Evolutionary conservation across 225 moss, liverwort and hornwort species (phyloP), one percentile per base, ranked within the genome.

Genomic region (Takakia lepidozioides): DNA sequence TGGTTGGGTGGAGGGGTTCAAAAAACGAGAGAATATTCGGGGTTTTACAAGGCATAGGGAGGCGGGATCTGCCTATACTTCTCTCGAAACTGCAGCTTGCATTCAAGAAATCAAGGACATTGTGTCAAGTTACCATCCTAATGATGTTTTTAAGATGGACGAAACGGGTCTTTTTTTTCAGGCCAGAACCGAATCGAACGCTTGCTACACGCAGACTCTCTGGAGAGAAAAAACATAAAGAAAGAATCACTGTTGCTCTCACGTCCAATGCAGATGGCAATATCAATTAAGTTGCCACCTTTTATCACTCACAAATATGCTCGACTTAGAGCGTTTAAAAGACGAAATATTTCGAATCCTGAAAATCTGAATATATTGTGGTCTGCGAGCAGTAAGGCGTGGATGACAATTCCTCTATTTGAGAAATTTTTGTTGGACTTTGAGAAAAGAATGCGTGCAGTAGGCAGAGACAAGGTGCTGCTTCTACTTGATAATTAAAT

Each of bases 221-320:
- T 23, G 49, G 19, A 25, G 8, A 53, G 15, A 63, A 62, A 44
- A 48, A 58, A 38, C 11, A 39, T 10, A 38, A 67, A 6, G 64
- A 60, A 29, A 73, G 58, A 29, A 48, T 73, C 24, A 50, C 54
- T 6, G 62, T 72, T 18, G 58, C 27, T 15, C 53, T 73, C 27
- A 73, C 62, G 4, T 40, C 62, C 14, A 73, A 73, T 53, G 49
- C 62, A 49, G 67, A 73, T 55, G 72, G 67, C 46, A 61, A n/a
- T n/a, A n/a, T n/a, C 61, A 29, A 42, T 57, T 15, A 72, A 62
- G 30, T 57, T 72, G 27, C 72, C 61, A 29, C 61, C 58, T 3
- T 49, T 67, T 32, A 53, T 73, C 36, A 62, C 62, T 20, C 30
- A 62, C 27, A 72, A 47, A 41, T 62, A 55, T 20, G 21, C 22